These are phyloP conservation scores for Ascochyta viciae-villosae DNA, from an alignment of 2,329 filamentous ascomycete species.

Conservation along the genomic window DNA sequence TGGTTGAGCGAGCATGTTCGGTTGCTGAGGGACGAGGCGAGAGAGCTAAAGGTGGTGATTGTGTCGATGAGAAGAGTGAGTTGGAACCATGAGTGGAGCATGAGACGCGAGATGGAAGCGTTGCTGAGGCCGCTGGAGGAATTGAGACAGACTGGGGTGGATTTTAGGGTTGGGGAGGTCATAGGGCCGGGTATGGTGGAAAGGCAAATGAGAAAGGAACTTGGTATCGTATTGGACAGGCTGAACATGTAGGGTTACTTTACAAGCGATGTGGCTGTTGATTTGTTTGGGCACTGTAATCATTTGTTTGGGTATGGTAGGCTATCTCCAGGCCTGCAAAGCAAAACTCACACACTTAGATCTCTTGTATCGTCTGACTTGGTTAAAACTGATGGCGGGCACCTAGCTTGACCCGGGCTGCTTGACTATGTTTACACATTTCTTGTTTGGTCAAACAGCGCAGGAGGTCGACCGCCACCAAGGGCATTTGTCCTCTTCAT, in stretches of 20 bases:
- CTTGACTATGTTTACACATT: conserved; percentile 8
- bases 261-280: background rate
- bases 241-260: background rate
- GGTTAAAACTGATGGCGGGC: conserved; percentile 42
- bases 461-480: conserved; percentile 71
- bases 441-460: conserved; percentile 30
- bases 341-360: background rate
- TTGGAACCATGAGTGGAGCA: conserved; percentile 4
- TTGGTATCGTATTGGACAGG: background rate
- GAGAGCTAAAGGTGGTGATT: conserved; percentile 5
- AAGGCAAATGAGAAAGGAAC: conserved; percentile 1
- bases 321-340: background rate
- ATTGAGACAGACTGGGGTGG: conserved; percentile 6
- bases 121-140: conserved; percentile 17
- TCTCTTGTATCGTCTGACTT: background rate
- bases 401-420: conserved; percentile 63
- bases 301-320: background rate
- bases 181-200: conserved; percentile 6
- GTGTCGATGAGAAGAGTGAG: conserved; percentile 15
- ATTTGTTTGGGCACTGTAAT: background rate
- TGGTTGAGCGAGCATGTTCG: conserved; percentile 18
- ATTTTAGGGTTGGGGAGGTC: conserved; percentile 20
- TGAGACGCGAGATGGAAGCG: conserved; percentile 14
- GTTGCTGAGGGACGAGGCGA: conserved; percentile 20
- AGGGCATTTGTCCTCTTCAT: conserved; percentile 66